Base-by-base conservation (phyloP, 225 moss, liverwort and hornwort species). In the Ulota crispa region DNA sequence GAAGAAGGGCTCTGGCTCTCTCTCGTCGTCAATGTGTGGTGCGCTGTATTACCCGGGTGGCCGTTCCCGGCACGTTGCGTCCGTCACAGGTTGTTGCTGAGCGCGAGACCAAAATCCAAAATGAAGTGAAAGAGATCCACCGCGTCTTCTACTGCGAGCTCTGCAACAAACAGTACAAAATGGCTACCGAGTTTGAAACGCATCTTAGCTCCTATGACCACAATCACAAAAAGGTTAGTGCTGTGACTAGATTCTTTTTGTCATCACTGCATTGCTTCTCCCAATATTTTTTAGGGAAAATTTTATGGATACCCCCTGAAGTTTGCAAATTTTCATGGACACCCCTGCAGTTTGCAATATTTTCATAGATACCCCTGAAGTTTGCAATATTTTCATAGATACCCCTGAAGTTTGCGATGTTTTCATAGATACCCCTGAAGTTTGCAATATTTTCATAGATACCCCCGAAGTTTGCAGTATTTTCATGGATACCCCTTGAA, bases 71-170 rank as follows among this genome's bases (percentile, higher is more conserved):
- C 93, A 92, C 94, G 86, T 89, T 91, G 91, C 89, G 91, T 94
- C 93, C 90, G 87, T 94, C 92, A 91, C 95, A 98, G 97, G 99
- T 99, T 92, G 96, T 94, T 93, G 99, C 99, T 88, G 99, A 99
- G 86, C 96, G 99, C 68, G 99, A 99, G 85, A 93, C 92, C 24
- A 96, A 95, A 88, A 96, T 99, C 64, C 96, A 96, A 87, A 93
- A 81, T 52, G 99, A 99, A 88, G 96, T 99, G 87, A 99, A 99
- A 91, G 94, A 99, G 89, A 99, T 99, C 14, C 89, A 85, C 63
- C 96, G 96, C 72, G 99, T 96, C 73, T 99, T 99, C 83, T 99
- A 88, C 78, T 99, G 99, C 85, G 96, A 99, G 83, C 94, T 99
- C 78, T 99, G 99, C 93, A 99, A 96, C 89, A 99, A 99, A 85